These are phyloP conservation scores for Podaxis mareebaensis DNA, from an alignment of 768 basidiomycete genomes.

Conservation along the genomic window DNA sequence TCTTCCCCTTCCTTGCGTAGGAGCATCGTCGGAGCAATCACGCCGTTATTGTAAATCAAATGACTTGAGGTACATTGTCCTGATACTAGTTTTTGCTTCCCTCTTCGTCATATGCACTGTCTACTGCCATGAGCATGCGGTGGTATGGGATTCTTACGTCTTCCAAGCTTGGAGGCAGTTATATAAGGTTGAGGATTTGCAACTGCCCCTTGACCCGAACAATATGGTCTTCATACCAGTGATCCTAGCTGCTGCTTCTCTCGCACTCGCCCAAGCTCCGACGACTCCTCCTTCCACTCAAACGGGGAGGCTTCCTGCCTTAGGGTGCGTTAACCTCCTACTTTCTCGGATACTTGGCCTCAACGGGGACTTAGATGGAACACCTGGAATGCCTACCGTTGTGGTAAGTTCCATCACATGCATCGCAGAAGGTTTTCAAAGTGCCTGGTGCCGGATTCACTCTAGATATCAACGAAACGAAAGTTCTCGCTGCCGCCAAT, in stretches of 20 bases:
- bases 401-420: conserved; percentile 19
- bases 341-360: neutral
- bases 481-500: conserved; percentile 47
- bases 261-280: conserved; percentile 31
- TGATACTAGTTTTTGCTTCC: neutral
- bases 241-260: conserved; percentile 5
- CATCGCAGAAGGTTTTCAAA: neutral
- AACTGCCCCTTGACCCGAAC: neutral
- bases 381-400: conserved; percentile 51
- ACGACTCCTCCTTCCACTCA: conserved; percentile 40
- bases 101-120: neutral
- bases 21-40: conserved; percentile 11
- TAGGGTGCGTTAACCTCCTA: conserved; percentile 33
- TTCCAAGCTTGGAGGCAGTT: neutral
- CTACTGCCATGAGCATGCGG: neutral
- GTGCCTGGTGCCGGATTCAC: neutral
- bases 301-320: conserved; percentile 46
- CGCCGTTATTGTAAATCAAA: neutral
- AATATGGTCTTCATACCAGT: conserved; percentile 7
- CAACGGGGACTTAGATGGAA: conserved; percentile 43
- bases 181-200: too few species aligned
- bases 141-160: neutral
- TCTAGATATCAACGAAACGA: conserved; percentile 44
- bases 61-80: neutral
- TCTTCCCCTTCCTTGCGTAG: neutral